Evolutionary conservation across 2,329 filamentous ascomycete species (phyloP).

Genomic region (Trichoderma sp.): DNA sequence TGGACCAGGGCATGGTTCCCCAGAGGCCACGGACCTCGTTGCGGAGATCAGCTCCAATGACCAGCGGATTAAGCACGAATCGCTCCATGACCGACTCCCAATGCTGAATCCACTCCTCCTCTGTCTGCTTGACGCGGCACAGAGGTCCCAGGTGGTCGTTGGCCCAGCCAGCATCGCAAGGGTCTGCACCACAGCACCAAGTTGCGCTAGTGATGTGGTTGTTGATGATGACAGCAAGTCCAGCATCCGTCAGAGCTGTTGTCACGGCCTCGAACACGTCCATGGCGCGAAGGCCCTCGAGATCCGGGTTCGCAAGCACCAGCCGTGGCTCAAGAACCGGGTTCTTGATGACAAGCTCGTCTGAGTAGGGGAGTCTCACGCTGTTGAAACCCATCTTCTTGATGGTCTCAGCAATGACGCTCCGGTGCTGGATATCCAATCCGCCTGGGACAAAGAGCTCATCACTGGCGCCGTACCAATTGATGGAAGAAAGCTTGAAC

Average conservation of each 20-base stretch:
- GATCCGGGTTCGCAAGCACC: slow-evolving; percentile 58
- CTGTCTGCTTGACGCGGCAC: slow-evolving; percentile 61
- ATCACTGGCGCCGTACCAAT: slow-evolving; percentile 71
- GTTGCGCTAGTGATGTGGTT: slow-evolving; percentile 67
- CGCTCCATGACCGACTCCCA: slow-evolving; percentile 64
- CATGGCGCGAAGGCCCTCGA: slow-evolving; percentile 54
- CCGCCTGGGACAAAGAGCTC: slow-evolving; percentile 63
- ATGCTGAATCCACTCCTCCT: slow-evolving; percentile 63
- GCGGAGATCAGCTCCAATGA: slow-evolving; percentile 64
- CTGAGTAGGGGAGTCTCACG: slow-evolving; percentile 65
- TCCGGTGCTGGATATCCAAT: slow-evolving; percentile 60
- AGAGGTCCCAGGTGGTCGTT: slow-evolving; percentile 61
- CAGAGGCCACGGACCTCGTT: slow-evolving; percentile 68
- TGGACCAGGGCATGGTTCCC: slow-evolving; percentile 65
- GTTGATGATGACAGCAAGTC: slow-evolving; percentile 64
- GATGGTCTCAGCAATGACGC: slow-evolving; percentile 58
- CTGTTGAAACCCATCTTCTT: slow-evolving; percentile 65
- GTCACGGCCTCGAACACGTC: slow-evolving; percentile 61
- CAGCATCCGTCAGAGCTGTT: slow-evolving; percentile 57
- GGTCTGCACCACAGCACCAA: slow-evolving; percentile 68
- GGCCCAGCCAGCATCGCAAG: slow-evolving; percentile 64
- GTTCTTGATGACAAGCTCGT: slow-evolving; percentile 63
- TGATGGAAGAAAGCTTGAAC: slow-evolving; percentile 62
- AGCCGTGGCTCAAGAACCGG: slow-evolving; percentile 49
- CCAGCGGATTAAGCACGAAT: slow-evolving; percentile 56